Percentiles rank a stretch among this genome's conserved stretches.
Conservation (phyloP, 139 green algal genomes). For the Ettlia oleoabundans region DNA sequence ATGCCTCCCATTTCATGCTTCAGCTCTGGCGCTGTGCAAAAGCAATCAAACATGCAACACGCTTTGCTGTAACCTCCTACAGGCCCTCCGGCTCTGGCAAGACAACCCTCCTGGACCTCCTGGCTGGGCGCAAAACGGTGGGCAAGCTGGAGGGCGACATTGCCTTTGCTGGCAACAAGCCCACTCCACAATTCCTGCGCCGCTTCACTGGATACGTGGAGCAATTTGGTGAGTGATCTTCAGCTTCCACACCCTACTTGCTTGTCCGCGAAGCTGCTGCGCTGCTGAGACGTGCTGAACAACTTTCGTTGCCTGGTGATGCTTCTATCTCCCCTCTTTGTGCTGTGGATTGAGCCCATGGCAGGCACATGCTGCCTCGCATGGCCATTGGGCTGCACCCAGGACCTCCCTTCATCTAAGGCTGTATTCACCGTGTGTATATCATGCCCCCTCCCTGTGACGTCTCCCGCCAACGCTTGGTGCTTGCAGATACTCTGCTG, state of each 20-base stretch:
- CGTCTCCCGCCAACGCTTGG: not conserved
- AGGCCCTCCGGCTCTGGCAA: constrained; percentile 47
- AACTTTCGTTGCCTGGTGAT: too few species aligned
- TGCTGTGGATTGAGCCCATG: too few species aligned
- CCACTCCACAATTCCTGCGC: constrained; percentile 68
- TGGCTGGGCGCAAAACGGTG: constrained; percentile 65
- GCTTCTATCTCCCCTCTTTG: too few species aligned
- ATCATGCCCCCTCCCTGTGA: not conserved
- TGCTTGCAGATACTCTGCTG: constrained; percentile 40
- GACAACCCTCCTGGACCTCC: constrained; percentile 54
- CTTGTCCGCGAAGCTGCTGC: too few species aligned
- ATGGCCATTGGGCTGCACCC: too few species aligned
- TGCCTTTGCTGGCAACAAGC: constrained; percentile 70
- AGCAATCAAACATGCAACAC: not conserved
- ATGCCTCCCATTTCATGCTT: too few species aligned
- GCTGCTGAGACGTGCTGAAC: too few species aligned
- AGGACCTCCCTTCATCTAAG: too few species aligned
- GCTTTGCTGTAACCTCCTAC: not conserved
- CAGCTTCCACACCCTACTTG: too few species aligned
- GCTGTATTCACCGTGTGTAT: too few species aligned
- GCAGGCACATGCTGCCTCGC: too few species aligned
- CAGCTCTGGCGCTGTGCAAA: too few species aligned
- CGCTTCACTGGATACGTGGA: constrained; percentile 79
- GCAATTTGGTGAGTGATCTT: constrained; percentile 57
- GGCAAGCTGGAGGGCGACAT: constrained; percentile 62